Evolutionary conservation across 2,329 filamentous ascomycete species (phyloP).

Genomic region (Penicillium sp.): DNA sequence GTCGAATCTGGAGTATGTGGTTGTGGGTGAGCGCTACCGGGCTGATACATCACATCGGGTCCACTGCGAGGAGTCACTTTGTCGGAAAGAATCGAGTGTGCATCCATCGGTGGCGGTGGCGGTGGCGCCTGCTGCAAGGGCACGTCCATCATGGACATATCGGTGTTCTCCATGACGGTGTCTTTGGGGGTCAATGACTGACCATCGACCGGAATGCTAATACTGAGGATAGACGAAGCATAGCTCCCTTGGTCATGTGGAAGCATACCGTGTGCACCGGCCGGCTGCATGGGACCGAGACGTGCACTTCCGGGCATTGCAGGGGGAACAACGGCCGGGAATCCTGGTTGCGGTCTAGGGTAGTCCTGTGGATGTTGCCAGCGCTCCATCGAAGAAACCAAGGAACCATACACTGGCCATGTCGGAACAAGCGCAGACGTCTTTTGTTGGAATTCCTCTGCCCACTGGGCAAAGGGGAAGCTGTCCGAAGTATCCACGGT

Average conservation of each 20-base stretch:
- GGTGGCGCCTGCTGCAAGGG: conserved; percentile 14
- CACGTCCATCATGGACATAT: conserved; percentile 26
- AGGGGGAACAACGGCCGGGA: neutral
- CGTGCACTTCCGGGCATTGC: conserved; percentile 4
- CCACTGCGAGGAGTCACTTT: conserved; percentile 23
- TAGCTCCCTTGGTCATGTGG: conserved; percentile 22
- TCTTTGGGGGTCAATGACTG: conserved; percentile 37
- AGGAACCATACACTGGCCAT: conserved; percentile 38
- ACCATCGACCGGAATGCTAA: conserved; percentile 34
- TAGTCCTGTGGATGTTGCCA: conserved; percentile 26
- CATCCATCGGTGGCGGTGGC: conserved; percentile 13
- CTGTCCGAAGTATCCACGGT: conserved; percentile 28
- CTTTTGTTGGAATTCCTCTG: conserved; percentile 34
- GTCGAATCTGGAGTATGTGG: conserved; percentile 36
- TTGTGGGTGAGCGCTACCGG: conserved; percentile 22
- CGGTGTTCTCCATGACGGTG: conserved; percentile 29
- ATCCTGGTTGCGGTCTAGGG: conserved; percentile 5
- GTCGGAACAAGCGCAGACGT: conserved; percentile 24
- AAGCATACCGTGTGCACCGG: conserved; percentile 8
- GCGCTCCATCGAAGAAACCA: conserved; percentile 30
- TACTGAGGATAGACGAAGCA: conserved; percentile 32
- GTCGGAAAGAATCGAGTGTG: conserved; percentile 15
- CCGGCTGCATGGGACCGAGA: conserved; percentile 8
- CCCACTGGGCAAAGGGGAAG: conserved; percentile 38
- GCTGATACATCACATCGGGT: conserved; percentile 20